Evolutionary conservation across 768 basidiomycete species (phyloP).

Genomic region (Boletellus ananas): DNA sequence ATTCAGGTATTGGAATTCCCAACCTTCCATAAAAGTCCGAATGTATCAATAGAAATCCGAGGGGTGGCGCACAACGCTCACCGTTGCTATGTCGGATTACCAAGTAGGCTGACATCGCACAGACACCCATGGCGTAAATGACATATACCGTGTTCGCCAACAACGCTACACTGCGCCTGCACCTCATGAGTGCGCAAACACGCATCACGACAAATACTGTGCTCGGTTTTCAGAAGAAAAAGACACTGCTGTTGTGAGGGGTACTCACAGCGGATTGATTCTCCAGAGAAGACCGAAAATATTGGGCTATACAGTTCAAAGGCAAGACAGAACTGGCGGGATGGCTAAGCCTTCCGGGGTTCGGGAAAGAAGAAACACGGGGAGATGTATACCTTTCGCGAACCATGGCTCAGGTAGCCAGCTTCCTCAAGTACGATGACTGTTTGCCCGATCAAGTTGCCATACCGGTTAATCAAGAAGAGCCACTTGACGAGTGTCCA

Average conservation of each 20-base stretch:
- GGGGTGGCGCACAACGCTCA: not conserved
- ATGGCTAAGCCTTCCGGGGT: not conserved
- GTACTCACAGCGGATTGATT: slow-evolving; percentile 13
- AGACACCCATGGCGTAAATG: slow-evolving; percentile 1
- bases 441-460: slow-evolving; percentile 17
- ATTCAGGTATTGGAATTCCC: slow-evolving; percentile 1
- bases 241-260: too few relatives aligned
- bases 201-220: slow-evolving; percentile 25
- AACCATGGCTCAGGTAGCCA: slow-evolving; percentile 13
- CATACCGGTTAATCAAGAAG: slow-evolving; percentile 13
- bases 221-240: too few relatives aligned
- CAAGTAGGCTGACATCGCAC: not conserved
- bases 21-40: not conserved
- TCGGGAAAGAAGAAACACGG: not conserved
- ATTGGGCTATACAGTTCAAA: not conserved
- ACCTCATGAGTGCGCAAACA: slow-evolving; percentile 22
- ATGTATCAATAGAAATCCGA: not conserved
- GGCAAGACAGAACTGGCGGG: slow-evolving; percentile 5
- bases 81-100: not conserved
- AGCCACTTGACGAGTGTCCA: slow-evolving; percentile 5
- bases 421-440: slow-evolving; percentile 19
- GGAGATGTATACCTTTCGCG: not conserved
- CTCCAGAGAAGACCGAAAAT: not conserved
- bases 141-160: slow-evolving; percentile 5
- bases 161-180: not conserved